Evolutionary conservation across 2,329 filamentous ascomycete species (phyloP), one percentile per base, ranked within the genome.

Genomic region (Penicillium sp.): DNA sequence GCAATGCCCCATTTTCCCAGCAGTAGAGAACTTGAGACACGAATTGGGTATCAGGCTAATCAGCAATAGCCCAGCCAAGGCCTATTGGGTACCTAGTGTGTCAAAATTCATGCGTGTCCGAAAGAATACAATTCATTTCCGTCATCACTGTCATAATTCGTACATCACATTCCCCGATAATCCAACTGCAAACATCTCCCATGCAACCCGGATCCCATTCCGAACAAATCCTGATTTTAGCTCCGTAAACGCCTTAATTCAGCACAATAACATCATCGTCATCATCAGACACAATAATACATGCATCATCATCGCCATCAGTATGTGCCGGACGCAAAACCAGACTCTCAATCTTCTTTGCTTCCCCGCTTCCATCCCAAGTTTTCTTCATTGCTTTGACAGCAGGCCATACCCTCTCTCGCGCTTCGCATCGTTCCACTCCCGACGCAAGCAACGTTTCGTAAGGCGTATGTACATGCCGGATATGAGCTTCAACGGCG

Each of bases 401-500:
- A 25, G 53, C 58, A 2, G 58, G 51, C 69, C 68, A 69, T 9
- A 76, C 71, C 6, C 45, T 54, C 41, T 67, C 57, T n/a, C 74
- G 65, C 6, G 73, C 74, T 15, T 66, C 49, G 6, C 59, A 54
- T 14, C 71, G 65, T 1, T 56, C 53, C 12, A 63, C 48, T 0
- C 71, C 72, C 0, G 52, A 40, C 4, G 61, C 51, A 1, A 76
- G 65, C 22, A 77, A 49, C 6, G 47, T 49, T 6, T 79, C 75
- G 48, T 78, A 79, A 0, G 66, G 61, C 1, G 75, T 79, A 58
- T 74, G 72, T 4, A 60, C 65, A 59, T 79, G 76, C 23, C 76
- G 65, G 51, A 79, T 74, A 65, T 78, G 73, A 27, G 76, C 76
- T 52, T 76, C 71, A 12, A 77, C 75, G 1, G 75, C 76, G 37